Conservation (phyloP, 1,284 basidiomycete genomes). For the Acaromyces ingoldii region DNA sequence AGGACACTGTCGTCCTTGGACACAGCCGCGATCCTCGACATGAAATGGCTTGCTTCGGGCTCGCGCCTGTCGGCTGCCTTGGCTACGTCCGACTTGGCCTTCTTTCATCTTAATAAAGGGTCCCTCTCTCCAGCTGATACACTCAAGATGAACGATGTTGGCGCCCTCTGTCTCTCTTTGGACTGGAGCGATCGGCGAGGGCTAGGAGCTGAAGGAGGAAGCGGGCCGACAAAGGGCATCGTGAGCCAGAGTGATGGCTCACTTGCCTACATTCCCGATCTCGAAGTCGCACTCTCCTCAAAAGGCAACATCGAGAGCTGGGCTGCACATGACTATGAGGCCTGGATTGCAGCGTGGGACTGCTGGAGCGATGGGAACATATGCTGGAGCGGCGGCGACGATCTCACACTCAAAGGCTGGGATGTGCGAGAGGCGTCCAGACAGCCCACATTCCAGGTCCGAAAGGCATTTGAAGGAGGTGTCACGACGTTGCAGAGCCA, state of each 20-base stretch:
- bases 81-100: not conserved
- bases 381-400: constrained; percentile 90
- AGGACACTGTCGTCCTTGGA: constrained; percentile 7
- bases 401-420: constrained; percentile 84
- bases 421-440: constrained; percentile 57
- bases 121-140: constrained; percentile 8
- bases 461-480: constrained; percentile 78
- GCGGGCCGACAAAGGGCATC: constrained; percentile 22
- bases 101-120: not conserved
- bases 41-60: constrained; percentile 33
- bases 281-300: constrained; percentile 1
- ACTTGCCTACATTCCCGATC: constrained; percentile 34
- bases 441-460: constrained; percentile 65
- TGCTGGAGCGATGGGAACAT: constrained; percentile 60
- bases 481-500: constrained; percentile 85
- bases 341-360: constrained; percentile 89
- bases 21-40: constrained; percentile 45
- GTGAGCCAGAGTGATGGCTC: constrained; percentile 48
- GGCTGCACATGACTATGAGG: constrained; percentile 87
- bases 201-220: not conserved
- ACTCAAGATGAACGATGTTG: constrained; percentile 33
- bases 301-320: constrained; percentile 55
- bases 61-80: not conserved
- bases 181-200: constrained; percentile 41
- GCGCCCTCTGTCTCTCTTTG: constrained; percentile 43